These are phyloP conservation scores for Chrysanthemum seticuspe DNA, from an alignment of 129 eudicot species.

Conservation along the genomic window DNA sequence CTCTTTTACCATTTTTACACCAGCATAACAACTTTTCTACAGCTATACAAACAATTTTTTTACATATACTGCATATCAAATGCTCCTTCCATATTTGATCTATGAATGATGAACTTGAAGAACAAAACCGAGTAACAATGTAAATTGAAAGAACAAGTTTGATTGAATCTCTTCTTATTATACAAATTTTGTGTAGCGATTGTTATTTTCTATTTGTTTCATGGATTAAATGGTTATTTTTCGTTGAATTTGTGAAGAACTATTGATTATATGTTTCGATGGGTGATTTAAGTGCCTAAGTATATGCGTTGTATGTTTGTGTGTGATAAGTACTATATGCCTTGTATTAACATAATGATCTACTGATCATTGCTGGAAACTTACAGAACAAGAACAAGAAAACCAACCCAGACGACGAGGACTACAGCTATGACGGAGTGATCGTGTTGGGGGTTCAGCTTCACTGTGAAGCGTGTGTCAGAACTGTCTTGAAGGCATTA, in stretches of 20 bases:
- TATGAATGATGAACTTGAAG: neutral
- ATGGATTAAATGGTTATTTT: neutral
- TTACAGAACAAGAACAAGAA: slow-evolving; percentile 13
- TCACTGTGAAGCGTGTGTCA: slow-evolving; percentile 72
- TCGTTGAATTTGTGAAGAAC: too few relatives aligned
- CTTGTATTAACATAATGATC: neutral
- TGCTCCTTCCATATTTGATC: too few relatives aligned
- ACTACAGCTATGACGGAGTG: slow-evolving; percentile 3
- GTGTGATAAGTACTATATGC: too few relatives aligned
- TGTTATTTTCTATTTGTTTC: neutral
- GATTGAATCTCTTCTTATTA: neutral
- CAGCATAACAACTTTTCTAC: too few relatives aligned
- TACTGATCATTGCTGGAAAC: slow-evolving; percentile 9
- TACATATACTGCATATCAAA: too few relatives aligned
- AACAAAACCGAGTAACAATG: neutral
- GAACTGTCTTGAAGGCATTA: slow-evolving; percentile 42
- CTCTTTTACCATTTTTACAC: too few relatives aligned
- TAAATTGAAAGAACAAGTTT: neutral
- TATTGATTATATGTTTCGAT: neutral
- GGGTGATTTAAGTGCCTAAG: neutral
- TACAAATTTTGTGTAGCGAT: too few relatives aligned
- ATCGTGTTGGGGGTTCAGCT: slow-evolving; percentile 56
- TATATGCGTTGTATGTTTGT: too few relatives aligned
- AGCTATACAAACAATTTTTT: too few relatives aligned
- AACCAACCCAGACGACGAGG: neutral